These are phyloP conservation scores for Terana coerulea DNA, from an alignment of 768 basidiomycete genomes.

Conservation along the genomic window DNA sequence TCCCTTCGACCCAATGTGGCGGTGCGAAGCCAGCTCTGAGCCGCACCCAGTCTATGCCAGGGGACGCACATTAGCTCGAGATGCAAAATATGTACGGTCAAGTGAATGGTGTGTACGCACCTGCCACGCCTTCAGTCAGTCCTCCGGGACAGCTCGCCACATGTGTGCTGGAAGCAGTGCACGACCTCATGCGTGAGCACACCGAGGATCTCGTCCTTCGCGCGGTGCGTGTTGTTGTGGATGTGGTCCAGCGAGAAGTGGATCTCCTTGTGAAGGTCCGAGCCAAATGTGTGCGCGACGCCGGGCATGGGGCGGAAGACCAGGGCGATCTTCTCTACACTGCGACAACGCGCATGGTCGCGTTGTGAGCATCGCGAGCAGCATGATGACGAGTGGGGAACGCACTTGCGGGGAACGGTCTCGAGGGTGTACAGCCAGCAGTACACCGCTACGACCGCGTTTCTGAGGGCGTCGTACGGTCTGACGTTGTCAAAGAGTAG, in stretches of 20 bases:
- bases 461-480: conserved; percentile 34
- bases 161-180: conserved; percentile 75
- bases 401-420: conserved; percentile 45
- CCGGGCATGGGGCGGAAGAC: conserved; percentile 58
- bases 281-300: conserved; percentile 65
- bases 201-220: conserved; percentile 58
- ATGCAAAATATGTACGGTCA: too few species aligned
- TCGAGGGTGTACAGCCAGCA: conserved; percentile 41
- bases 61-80: not conserved
- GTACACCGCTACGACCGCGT: conserved; percentile 38
- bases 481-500: conserved; percentile 55
- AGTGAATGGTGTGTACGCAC: too few species aligned
- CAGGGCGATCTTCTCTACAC: conserved; percentile 52
- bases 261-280: conserved; percentile 61
- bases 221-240: conserved; percentile 38
- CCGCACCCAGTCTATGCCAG: conserved; percentile 62
- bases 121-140: conserved; percentile 77
- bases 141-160: conserved; percentile 57
- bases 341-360: too few species aligned
- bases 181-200: conserved; percentile 75
- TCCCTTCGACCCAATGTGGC: conserved; percentile 62
- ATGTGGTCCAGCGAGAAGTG: conserved; percentile 70
- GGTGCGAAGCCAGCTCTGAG: conserved; percentile 53
- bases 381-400: too few species aligned
- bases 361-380: not conserved